Evolutionary conservation across 208 protist genomes (phyloP), one percentile per base, ranked within the genome.

Genomic region (Phytomonas francai): DNA sequence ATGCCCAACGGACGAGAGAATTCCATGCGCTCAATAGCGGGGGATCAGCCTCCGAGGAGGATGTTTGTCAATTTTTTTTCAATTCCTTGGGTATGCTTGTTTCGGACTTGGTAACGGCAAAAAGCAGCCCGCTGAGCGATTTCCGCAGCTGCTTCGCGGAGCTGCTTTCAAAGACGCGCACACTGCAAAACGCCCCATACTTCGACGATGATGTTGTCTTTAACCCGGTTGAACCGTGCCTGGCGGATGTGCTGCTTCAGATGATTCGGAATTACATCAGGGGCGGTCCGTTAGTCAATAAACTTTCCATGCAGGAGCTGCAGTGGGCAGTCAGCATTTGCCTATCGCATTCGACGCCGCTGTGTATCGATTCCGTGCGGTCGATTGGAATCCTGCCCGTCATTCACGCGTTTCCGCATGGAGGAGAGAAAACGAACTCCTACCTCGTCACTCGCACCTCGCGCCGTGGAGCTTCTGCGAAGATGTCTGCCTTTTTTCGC

Each of bases 241-340:
- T 96, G 25, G 91, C 91, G 0, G 91, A 96, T 71, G 80, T 96
- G 54, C 71, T 96, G 4, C 73, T 96, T 19, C 91, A 96, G 69
- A 96, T 96, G 91, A 94, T 96, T 63, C 91, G 88, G 54, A 96
- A 96, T 76, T 96, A 96, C 76, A 79, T 96, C 33, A 88, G 91
- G 59, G 87, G 85, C 4, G 91, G 91, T 0, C 91, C 91, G n/a
- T 78, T 94, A 63, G 88, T 94, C 34, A 90, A 89, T 71, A 93
- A 93, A 75, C 71, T 96, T 58, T 70, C 85, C 12, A 71, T 76
- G 57, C 63, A 82, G 25, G 84, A 92, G n/a, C 76, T 96, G 34
- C 79, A 80, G n/a, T 96, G 91, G 88, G 87, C 87, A 0, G 91
- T 96, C 6, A 89, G 81, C 60, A 80, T 92, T 4, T 91, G 83